These are phyloP conservation scores for Camellia oleifera DNA, from an alignment of 179 eudicot genomes.

Conservation along the genomic window DNA sequence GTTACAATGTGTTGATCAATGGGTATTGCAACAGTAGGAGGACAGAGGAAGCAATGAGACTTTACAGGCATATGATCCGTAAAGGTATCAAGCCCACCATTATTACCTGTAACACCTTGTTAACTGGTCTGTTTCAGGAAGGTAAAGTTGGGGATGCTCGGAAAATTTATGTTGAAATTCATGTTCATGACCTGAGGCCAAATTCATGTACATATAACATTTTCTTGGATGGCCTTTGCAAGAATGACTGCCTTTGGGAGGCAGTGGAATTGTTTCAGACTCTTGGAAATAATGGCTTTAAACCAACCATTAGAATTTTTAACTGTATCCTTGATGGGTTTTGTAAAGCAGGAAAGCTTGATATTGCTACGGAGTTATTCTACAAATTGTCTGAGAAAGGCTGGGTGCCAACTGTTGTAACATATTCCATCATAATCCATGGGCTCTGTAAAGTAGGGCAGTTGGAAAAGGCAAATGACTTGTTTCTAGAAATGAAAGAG, in stretches of 20 bases:
- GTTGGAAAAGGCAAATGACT: conserved; percentile 32
- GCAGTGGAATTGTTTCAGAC: conserved; percentile 35
- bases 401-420: conserved; percentile 33
- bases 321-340: conserved; percentile 44
- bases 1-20: conserved; percentile 40
- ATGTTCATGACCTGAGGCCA: conserved; percentile 27
- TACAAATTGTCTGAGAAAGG: conserved; percentile 24
- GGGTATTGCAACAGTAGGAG: conserved; percentile 37
- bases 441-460: conserved; percentile 38
- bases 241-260: conserved; percentile 36
- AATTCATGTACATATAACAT: conserved; percentile 32
- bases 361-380: conserved; percentile 39
- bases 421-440: conserved; percentile 41
- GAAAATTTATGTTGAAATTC: conserved; percentile 32
- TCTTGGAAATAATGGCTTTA: conserved; percentile 23
- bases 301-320: conserved; percentile 13
- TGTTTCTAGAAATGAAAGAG: conserved; percentile 44
- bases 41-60: conserved; percentile 30
- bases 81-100: conserved; percentile 30
- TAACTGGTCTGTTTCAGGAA: conserved; percentile 32
- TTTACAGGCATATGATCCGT: conserved; percentile 26
- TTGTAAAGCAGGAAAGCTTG: conserved; percentile 41
- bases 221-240: conserved; percentile 43
- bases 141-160: conserved; percentile 35
- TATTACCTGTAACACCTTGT: conserved; percentile 33